Conservation (phyloP, 1,139 yeast genomes). For the Candida pseudocylindracea region DNA sequence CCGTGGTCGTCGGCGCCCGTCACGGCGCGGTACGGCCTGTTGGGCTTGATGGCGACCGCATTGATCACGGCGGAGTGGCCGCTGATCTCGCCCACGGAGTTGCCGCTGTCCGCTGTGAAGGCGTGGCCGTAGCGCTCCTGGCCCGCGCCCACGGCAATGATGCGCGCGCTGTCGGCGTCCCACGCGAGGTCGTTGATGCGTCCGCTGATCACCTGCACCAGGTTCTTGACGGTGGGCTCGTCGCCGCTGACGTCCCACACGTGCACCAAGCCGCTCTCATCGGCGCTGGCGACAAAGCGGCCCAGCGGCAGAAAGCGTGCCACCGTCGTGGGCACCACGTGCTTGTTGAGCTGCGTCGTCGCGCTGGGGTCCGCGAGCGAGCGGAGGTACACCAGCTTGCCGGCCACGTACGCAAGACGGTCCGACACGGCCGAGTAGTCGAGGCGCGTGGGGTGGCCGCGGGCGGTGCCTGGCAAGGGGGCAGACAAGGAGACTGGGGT, state of each 20-base stretch:
- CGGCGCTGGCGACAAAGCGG: slow-evolving; percentile 80
- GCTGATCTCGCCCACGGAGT: slow-evolving; percentile 83
- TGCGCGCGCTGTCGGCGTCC: slow-evolving; percentile 75
- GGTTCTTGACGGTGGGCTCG: slow-evolving; percentile 53
- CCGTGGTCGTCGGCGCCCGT: slow-evolving; percentile 82
- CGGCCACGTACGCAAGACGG: slow-evolving; percentile 60
- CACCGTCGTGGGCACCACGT: slow-evolving; percentile 46
- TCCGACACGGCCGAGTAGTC: slow-evolving; percentile 50
- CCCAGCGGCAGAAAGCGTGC: slow-evolving; percentile 84
- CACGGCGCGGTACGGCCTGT: slow-evolving; percentile 83
- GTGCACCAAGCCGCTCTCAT: slow-evolving; percentile 66
- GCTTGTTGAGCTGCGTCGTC: slow-evolving; percentile 48
- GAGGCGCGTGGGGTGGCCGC: slow-evolving; percentile 50
- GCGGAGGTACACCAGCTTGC: slow-evolving; percentile 60
- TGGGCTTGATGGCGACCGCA: slow-evolving; percentile 71
- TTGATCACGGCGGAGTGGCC: slow-evolving; percentile 82
- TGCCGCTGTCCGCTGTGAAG: slow-evolving; percentile 85
- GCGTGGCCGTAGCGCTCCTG: slow-evolving; percentile 84
- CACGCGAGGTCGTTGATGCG: slow-evolving; percentile 69
- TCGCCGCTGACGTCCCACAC: slow-evolving; percentile 51
- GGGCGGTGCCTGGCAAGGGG: slow-evolving; percentile 57
- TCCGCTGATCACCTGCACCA: slow-evolving; percentile 65
- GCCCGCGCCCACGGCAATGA: slow-evolving; percentile 92
- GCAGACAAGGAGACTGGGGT: slow-evolving; percentile 10
- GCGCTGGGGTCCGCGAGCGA: slow-evolving; percentile 12